Percentiles rank a stretch among this genome's conserved stretches.
phyloP scores from a whole-genome alignment of 225 moss, liverwort and hornwort species.

The Thuidium tamariscinum region DNA sequence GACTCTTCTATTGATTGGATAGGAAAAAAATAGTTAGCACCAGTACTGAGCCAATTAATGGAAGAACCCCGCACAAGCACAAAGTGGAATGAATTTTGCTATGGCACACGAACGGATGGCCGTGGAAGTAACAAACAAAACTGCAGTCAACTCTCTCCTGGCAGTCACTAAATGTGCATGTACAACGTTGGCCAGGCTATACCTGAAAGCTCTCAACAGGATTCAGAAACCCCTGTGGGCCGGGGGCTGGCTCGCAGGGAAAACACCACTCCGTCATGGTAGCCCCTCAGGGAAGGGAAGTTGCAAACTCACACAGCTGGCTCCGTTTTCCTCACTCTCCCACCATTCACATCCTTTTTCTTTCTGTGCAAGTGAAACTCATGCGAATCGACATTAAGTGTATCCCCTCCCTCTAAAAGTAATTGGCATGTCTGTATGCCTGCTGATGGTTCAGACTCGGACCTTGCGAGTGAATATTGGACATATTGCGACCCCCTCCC shows the following conservation, averaged over 20 bases:
- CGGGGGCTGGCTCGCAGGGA: not conserved
- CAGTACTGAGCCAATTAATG: not conserved
- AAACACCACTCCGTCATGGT: constrained; percentile 18
- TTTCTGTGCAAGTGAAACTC: constrained; percentile 11
- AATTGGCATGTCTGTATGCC: constrained; percentile 23
- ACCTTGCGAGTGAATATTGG: constrained; percentile 33
- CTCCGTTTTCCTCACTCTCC: not conserved
- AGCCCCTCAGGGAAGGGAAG: constrained; percentile 1
- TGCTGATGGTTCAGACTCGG: constrained; percentile 40
- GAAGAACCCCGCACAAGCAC: not conserved
- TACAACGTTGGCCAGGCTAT: constrained; percentile 11
- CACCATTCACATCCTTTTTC: not conserved
- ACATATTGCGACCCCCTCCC: constrained; percentile 13
- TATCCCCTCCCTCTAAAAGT: constrained; percentile 22
- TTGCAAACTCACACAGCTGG: not conserved
- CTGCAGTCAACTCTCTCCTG: not conserved
- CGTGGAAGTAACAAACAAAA: constrained; percentile 10
- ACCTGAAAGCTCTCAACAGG: constrained; percentile 35
- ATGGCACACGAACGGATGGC: constrained; percentile 14
- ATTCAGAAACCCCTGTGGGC: not conserved
- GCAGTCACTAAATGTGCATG: not conserved
- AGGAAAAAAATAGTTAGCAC: not conserved
- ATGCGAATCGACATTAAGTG: too few species aligned
- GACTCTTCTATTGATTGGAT: not conserved
- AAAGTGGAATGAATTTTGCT: not conserved